phyloP scores from a whole-genome alignment of 2,329 filamentous ascomycete species.

The Thielaviopsis ethacetica region DNA sequence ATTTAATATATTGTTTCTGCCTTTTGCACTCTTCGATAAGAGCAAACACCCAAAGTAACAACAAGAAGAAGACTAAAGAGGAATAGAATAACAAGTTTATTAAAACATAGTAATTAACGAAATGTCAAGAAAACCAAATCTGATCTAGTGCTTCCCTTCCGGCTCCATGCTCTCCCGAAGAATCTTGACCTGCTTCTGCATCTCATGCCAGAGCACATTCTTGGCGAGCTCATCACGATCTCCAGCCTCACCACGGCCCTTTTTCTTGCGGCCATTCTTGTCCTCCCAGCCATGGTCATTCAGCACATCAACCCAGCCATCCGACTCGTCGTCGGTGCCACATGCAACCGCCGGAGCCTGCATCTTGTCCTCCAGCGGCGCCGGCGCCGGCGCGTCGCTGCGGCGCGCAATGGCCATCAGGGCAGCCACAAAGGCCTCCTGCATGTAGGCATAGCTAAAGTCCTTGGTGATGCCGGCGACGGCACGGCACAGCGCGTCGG shows the following conservation, averaged over 20 bases:
- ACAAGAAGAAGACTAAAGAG: background rate
- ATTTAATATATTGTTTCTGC: no score
- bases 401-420: constrained; percentile 39
- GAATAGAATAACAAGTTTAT: background rate
- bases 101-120: background rate
- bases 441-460: constrained; percentile 56
- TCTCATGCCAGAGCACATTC: constrained; percentile 41
- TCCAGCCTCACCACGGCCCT: background rate
- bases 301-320: no score
- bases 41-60: no score
- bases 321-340: constrained; percentile 14
- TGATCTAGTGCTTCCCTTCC: constrained; percentile 7
- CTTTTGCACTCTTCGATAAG: no score
- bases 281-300: constrained; percentile 22
- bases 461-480: constrained; percentile 44
- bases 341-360: background rate
- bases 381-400: no score
- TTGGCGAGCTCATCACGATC: constrained; percentile 25
- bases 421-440: constrained; percentile 51
- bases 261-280: constrained; percentile 17
- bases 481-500: constrained; percentile 37
- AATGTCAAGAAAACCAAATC: background rate
- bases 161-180: constrained; percentile 42
- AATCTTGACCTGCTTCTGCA: constrained; percentile 46
- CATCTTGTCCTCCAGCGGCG: constrained; percentile 4